Percentiles rank a stretch among this genome's conserved stretches.
phyloP scores from a whole-genome alignment of 768 basidiomycete species.

The Agaricus blazei region DNA sequence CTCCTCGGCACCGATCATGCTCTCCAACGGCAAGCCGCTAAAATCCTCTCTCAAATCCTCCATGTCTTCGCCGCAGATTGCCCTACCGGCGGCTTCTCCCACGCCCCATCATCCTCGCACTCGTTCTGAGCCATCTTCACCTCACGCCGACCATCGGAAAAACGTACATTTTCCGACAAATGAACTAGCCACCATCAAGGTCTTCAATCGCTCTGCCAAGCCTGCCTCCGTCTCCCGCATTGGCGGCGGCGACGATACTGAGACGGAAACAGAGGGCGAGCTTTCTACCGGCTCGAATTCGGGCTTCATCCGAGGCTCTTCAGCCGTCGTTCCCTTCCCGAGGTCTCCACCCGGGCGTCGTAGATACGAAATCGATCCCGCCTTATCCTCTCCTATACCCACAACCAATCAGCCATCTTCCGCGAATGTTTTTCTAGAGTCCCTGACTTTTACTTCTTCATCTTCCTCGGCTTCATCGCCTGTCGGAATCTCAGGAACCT shows the following conservation, averaged over 20 bases:
- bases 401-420: constrained; percentile 13
- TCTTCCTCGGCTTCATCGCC: neutral
- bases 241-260: constrained; percentile 36
- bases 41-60: constrained; percentile 77
- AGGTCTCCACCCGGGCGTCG: constrained; percentile 6
- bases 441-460: constrained; percentile 10
- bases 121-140: constrained; percentile 58
- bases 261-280: constrained; percentile 32
- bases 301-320: neutral
- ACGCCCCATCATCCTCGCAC: constrained; percentile 32
- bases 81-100: constrained; percentile 25
- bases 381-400: constrained; percentile 22
- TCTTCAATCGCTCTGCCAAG: constrained; percentile 64
- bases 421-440: constrained; percentile 30
- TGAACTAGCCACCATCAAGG: constrained; percentile 54
- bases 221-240: constrained; percentile 48
- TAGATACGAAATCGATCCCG: constrained; percentile 19
- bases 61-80: constrained; percentile 22
- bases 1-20: constrained; percentile 38
- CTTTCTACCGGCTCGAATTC: constrained; percentile 8
- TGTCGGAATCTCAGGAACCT: constrained; percentile 56
- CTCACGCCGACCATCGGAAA: constrained; percentile 41
- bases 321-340: constrained; percentile 4
- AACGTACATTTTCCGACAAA: constrained; percentile 85
- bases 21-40: constrained; percentile 80